Percentiles rank a stretch among this genome's conserved stretches.
phyloP scores from a whole-genome alignment of 768 basidiomycete genomes.

The Phlebiopsis gigantea region DNA sequence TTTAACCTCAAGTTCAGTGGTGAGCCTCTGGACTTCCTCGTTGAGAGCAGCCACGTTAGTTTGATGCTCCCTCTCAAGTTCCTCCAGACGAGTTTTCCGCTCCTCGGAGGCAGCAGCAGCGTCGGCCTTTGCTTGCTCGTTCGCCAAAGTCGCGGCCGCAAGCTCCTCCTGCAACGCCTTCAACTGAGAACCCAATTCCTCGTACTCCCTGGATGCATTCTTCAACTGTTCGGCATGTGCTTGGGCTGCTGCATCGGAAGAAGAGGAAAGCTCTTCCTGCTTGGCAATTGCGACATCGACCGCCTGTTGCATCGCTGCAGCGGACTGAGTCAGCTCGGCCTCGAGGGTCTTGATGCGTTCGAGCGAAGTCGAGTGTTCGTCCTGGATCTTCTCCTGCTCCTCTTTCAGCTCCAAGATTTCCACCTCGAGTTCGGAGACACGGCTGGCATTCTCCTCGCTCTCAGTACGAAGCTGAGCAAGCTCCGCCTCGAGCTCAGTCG shows the following conservation, averaged over 20 bases:
- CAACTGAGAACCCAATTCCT: conserved; percentile 37
- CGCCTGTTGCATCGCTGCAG: conserved; percentile 42
- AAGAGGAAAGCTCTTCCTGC: conserved; percentile 38
- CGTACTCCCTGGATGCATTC: conserved; percentile 25
- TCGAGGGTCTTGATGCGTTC: conserved; percentile 47
- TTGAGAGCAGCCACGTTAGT: conserved; percentile 47
- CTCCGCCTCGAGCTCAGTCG: conserved; percentile 41
- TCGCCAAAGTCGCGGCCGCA: conserved; percentile 35
- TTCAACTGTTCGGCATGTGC: conserved; percentile 46
- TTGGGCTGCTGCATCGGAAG: conserved; percentile 35
- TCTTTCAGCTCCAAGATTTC: conserved; percentile 78
- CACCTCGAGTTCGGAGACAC: conserved; percentile 76
- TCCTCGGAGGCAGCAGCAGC: conserved; percentile 40
- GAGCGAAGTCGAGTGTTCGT: conserved; percentile 43
- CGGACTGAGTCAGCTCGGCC: conserved; percentile 45
- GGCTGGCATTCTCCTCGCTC: conserved; percentile 65
- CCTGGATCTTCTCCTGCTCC: conserved; percentile 57
- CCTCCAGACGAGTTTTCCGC: conserved; percentile 44
- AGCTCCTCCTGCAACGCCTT: conserved; percentile 45
- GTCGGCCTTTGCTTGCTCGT: conserved; percentile 44
- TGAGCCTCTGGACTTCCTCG: conserved; percentile 51
- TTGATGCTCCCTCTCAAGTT: conserved; percentile 44
- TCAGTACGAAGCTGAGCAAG: conserved; percentile 51
- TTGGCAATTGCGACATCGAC: conserved; percentile 41
- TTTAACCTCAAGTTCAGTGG: conserved; percentile 60